These are phyloP conservation scores for Russula sp. DNA, from an alignment of 768 basidiomycete genomes.

Conservation along the genomic window DNA sequence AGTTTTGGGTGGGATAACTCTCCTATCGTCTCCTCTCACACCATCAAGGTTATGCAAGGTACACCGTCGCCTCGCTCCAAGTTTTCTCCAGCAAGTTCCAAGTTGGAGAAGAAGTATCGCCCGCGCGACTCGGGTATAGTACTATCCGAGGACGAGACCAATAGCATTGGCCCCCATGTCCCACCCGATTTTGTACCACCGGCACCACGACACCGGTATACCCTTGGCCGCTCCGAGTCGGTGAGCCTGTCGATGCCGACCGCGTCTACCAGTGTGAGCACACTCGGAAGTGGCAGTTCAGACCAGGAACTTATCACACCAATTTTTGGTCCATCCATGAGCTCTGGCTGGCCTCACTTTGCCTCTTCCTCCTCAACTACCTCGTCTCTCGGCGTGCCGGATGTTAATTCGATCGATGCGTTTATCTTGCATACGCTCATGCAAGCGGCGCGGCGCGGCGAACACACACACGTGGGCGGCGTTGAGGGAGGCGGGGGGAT, in stretches of 20 bases:
- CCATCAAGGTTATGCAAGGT: slow-evolving; percentile 43
- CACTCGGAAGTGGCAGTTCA: slow-evolving; percentile 54
- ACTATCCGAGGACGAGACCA: slow-evolving; percentile 58
- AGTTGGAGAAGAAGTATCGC: slow-evolving; percentile 56
- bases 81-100: slow-evolving; percentile 35
- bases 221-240: slow-evolving; percentile 33
- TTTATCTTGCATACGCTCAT: slow-evolving; percentile 72
- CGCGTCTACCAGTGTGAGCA: slow-evolving; percentile 62
- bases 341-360: slow-evolving; percentile 64
- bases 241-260: slow-evolving; percentile 47
- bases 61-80: slow-evolving; percentile 57
- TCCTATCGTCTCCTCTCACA: slow-evolving; percentile 37
- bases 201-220: slow-evolving; percentile 26
- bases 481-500: slow-evolving; percentile 40
- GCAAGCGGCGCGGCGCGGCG: slow-evolving; percentile 48
- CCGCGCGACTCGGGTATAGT: slow-evolving; percentile 66
- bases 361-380: slow-evolving; percentile 43
- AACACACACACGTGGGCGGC: slow-evolving; percentile 37
- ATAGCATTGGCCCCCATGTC: slow-evolving; percentile 25
- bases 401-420: slow-evolving; percentile 47
- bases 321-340: slow-evolving; percentile 48
- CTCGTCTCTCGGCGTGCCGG: slow-evolving; percentile 39
- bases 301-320: slow-evolving; percentile 75
- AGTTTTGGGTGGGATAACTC: slow-evolving; percentile 29
- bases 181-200: slow-evolving; percentile 21